Evolutionary conservation across 2,329 filamentous ascomycete genomes (phyloP), one percentile per base, ranked within the genome.

Genomic region (Botrytis squamosa): DNA sequence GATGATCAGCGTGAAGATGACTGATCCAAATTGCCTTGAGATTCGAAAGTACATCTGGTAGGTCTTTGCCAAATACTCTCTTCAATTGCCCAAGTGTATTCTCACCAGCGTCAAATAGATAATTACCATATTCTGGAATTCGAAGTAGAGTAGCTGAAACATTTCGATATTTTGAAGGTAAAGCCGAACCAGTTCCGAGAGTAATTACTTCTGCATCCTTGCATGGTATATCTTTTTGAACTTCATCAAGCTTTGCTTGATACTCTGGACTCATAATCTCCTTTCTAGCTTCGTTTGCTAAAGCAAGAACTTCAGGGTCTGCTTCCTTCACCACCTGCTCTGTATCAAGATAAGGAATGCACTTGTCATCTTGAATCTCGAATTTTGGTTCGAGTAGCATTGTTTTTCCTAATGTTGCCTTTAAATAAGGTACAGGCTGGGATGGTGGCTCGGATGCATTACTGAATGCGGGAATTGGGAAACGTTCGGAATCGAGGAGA

Each of bases 1-100:
- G 96, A 83, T 99, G 96, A 83, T 99, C 96, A 7, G 96, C 96
- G 82, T 99, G 96, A 75, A 97, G 85, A 83, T 99, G 96, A 82
- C 93, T 97, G 83, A 99, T 96, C 90, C 94, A 97, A 76, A 99
- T 91, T 77, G 90, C 89, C 71, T 91, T 91, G 62, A 99, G 85
- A 76, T 97, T 90, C 74, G 85, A 87, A n/a, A 99, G 85, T 20
- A 97, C 86, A n/a, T 90, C 86, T 42, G 85, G 85, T 5, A 95
- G 84, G 76, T 93, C 88, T 7, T 89, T 86, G 9, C 88, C 86
- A 79, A 92, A 95, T 0, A 93, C 86, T 69, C 96, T 92, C 74
- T 89, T 89, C 57, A 99, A 84, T 81, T 98, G 95, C 18, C 95
- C 95, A 14, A 98, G 84, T 0, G 96, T 98, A 79, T 94, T 94